Percentiles rank a stretch among this genome's conserved stretches.
Evolutionary conservation across 2,329 filamentous ascomycete genomes (phyloP).

Genomic region (Hymenoscyphus scutula): DNA sequence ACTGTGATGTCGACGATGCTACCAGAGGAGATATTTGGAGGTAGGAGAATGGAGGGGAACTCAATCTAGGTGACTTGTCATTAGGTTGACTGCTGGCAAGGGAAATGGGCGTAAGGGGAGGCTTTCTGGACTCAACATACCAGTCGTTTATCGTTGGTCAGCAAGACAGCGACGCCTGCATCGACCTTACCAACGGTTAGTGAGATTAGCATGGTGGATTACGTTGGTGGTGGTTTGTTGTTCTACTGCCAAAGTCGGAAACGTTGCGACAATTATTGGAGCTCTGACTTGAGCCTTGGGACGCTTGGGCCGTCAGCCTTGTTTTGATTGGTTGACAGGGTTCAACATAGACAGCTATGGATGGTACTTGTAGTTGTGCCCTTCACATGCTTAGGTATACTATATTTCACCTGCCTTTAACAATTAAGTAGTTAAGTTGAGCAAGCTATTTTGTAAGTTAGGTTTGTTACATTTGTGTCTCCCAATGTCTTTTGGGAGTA

Average conservation of each 20-base stretch:
- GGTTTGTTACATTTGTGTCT: too few relatives aligned
- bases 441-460: too few relatives aligned
- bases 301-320: slow-evolving; percentile 1
- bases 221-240: slow-evolving; percentile 11
- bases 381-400: too few relatives aligned
- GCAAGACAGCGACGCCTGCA: slow-evolving; percentile 92
- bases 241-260: slow-evolving; percentile 18
- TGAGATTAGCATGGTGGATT: slow-evolving; percentile 80
- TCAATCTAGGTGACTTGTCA: slow-evolving; percentile 67
- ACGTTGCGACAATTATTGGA: slow-evolving; percentile 25
- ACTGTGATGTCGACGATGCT: slow-evolving; percentile 98
- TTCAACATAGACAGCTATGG: too few relatives aligned
- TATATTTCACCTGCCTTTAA: too few relatives aligned
- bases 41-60: slow-evolving; percentile 95
- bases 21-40: slow-evolving; percentile 90
- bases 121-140: slow-evolving; percentile 51
- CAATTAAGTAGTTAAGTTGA: too few relatives aligned
- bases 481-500: too few relatives aligned
- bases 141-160: slow-evolving; percentile 95
- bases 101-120: slow-evolving; percentile 4
- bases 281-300: not conserved
- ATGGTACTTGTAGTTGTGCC: too few relatives aligned
- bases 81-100: slow-evolving; percentile 24
- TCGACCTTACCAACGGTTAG: slow-evolving; percentile 99
- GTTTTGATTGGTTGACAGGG: slow-evolving; percentile 17